Base-by-base conservation (phyloP, 345 rosid species). In the Brassica incana region DNA sequence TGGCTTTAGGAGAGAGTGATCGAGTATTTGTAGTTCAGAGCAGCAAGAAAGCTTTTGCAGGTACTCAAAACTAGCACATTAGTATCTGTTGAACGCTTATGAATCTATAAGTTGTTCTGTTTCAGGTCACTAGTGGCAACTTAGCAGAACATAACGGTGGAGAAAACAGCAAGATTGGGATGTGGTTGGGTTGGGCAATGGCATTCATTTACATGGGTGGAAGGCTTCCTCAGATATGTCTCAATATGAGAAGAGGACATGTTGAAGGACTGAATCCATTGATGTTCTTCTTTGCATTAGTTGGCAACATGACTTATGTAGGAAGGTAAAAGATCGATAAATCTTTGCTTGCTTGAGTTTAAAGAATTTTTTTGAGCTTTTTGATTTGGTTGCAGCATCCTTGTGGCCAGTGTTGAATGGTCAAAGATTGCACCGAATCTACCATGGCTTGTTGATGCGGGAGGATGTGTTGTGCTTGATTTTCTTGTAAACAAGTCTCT, bases 161-260 rank as follows among this genome's bases (percentile, higher is more conserved):
- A 10, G 45, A 9, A 9, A 43, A 74, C 70, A 81, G 81, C 62
- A 81, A 75, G 43, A 68, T 84, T 61, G 96, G 96, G 48, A 84
- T 83, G 80, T 82, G 78, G 54, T 84, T 88, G 72, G 97, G 97
- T 78, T 92, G 94, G 97, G 89, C 85, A 71, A 92, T 92, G 97
- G 96, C 97, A 38, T 87, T 85, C 35, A 87, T 90, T 77, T 92
- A 92, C 89, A 81, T 92, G 96, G 97, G 97, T 50, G 97, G 97
- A 81, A 83, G 97, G 66, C 88, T 92, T 84, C 97, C 97, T 29
- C 97, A 92, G 71, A 89, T 92, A 74, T 92, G 77, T 77, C 85
- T 92, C 82, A 92, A 92, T 81, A 88, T 92, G 75, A 85, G 84
- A 79, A 89, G 97, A 81, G 96, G 97, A 54, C 86, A 89, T 72